Evolutionary conservation across 75 land plant species (phyloP).

Genomic region (Picea glauca): DNA sequence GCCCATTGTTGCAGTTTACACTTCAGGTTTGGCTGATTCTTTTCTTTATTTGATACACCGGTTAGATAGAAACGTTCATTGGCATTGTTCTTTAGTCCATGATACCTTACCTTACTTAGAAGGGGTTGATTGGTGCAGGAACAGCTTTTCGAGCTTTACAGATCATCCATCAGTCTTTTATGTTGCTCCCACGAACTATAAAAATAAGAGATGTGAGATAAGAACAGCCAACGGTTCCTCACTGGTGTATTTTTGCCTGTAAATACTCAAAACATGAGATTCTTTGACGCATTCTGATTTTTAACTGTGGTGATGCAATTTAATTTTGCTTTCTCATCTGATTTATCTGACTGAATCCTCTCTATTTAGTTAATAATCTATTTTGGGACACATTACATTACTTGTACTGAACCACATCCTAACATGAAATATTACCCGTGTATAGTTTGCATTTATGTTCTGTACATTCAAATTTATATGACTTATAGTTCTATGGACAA

Average conservation of each 20-base stretch:
- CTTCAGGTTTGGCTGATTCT: constrained; percentile 34
- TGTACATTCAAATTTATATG: background rate
- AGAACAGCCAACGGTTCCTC: background rate
- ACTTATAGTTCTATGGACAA: background rate
- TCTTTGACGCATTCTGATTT: no score
- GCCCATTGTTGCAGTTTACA: background rate
- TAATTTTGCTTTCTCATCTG: background rate
- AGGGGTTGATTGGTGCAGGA: no score
- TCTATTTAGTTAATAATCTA: background rate
- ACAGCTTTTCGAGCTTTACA: background rate
- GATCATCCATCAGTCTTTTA: background rate
- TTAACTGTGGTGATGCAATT: background rate
- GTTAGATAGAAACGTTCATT: background rate
- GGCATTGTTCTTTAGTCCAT: background rate
- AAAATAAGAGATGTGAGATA: background rate
- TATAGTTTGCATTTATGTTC: background rate
- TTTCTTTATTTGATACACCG: constrained; percentile 34
- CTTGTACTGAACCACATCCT: no score
- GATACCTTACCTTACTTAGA: no score
- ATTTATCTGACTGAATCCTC: background rate
- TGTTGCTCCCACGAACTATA: background rate
- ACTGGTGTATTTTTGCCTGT: background rate
- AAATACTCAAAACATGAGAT: background rate
- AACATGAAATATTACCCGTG: background rate
- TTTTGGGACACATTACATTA: background rate